These are phyloP conservation scores for Blastocystis sp. DNA, from an alignment of 352 stramenopile genomes.

Conservation along the genomic window DNA sequence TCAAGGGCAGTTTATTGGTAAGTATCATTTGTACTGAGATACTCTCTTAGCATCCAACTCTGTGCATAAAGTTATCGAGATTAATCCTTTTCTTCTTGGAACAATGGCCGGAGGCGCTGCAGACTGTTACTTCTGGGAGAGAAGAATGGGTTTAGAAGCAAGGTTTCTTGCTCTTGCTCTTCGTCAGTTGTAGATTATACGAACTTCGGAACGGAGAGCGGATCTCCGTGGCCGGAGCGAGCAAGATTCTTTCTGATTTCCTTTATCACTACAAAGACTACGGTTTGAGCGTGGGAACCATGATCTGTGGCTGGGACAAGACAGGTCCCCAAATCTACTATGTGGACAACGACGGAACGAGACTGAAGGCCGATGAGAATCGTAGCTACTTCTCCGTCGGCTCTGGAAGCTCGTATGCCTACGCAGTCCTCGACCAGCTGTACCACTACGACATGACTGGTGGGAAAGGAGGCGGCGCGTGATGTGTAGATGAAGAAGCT, in stretches of 20 bases:
- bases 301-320: constrained; percentile 99
- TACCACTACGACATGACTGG: constrained; percentile 77
- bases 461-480: background rate
- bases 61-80: constrained; percentile 99
- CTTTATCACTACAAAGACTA: constrained; percentile 91
- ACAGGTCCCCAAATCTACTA: constrained; percentile 96
- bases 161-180: constrained; percentile 70
- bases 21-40: background rate
- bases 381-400: constrained; percentile 93
- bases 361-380: constrained; percentile 85
- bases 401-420: constrained; percentile 95
- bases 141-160: constrained; percentile 79
- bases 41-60: constrained; percentile 78
- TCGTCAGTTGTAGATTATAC: constrained; percentile 83
- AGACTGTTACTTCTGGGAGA: constrained; percentile 98
- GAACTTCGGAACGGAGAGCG: constrained; percentile 97
- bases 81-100: constrained; percentile 98
- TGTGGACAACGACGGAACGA: constrained; percentile 97
- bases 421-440: constrained; percentile 93
- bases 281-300: constrained; percentile 89
- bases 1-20: constrained; percentile 91
- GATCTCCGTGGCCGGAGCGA: constrained; percentile 94
- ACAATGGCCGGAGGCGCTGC: constrained; percentile 95
- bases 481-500: constrained; percentile 94
- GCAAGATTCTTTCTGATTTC: constrained; percentile 96